A percentile compares a stretch with the other conserved stretches of the same genome.
These are phyloP conservation scores for Trichoderma sp. DNA, from an alignment of 2,329 filamentous ascomycete genomes.

Conservation along the genomic window DNA sequence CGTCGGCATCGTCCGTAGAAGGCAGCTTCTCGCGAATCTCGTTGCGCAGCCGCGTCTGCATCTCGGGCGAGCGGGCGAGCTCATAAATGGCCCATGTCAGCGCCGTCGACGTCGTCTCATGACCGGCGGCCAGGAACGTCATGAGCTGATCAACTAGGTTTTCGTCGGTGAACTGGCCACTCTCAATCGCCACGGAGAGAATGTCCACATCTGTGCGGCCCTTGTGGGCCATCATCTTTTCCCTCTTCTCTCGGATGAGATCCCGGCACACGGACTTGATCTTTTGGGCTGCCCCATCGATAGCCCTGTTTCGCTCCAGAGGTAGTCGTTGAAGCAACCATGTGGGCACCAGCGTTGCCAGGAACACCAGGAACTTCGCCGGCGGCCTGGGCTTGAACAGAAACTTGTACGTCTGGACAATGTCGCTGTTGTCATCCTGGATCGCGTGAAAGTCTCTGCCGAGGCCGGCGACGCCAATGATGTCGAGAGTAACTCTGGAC, in stretches of 20 bases:
- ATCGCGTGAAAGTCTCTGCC: slow-evolving; percentile 69
- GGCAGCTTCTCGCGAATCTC: slow-evolving; percentile 66
- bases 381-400: slow-evolving; percentile 54
- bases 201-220: slow-evolving; percentile 65
- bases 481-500: slow-evolving; percentile 68
- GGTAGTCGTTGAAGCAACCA: slow-evolving; percentile 65
- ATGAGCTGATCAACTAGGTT: slow-evolving; percentile 85
- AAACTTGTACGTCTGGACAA: slow-evolving; percentile 56
- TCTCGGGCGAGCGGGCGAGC: slow-evolving; percentile 62
- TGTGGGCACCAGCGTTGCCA: slow-evolving; percentile 61
- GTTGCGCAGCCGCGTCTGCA: slow-evolving; percentile 64
- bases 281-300: slow-evolving; percentile 52
- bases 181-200: slow-evolving; percentile 74
- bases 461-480: slow-evolving; percentile 71
- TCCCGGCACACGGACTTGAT: slow-evolving; percentile 66
- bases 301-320: slow-evolving; percentile 65
- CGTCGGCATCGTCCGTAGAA: slow-evolving; percentile 37
- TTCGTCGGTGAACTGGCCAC: slow-evolving; percentile 72
- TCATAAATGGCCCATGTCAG: slow-evolving; percentile 74
- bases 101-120: slow-evolving; percentile 74
- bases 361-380: slow-evolving; percentile 55
- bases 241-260: slow-evolving; percentile 70
- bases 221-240: slow-evolving; percentile 44
- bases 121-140: slow-evolving; percentile 82
- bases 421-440: slow-evolving; percentile 55